Evolutionary conservation across 139 green algal genomes (phyloP).

Genomic region (Tetraselmis chui): DNA sequence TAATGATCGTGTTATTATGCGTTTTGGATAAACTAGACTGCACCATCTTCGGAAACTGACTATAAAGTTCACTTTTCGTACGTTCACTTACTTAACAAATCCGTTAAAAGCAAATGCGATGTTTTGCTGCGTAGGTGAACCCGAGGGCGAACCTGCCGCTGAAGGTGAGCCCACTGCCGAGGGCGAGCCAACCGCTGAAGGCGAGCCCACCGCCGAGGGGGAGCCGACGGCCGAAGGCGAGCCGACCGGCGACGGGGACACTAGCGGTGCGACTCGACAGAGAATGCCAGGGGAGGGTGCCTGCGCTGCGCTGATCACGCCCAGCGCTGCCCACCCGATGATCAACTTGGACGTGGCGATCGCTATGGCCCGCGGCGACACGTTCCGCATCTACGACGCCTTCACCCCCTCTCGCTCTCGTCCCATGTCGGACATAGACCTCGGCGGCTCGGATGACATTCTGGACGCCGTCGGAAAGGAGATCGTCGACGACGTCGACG

Average conservation of each 20-base stretch:
- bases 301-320: neutral
- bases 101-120: too few species aligned
- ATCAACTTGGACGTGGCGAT: slow-evolving; percentile 18
- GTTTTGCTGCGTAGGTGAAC: too few species aligned
- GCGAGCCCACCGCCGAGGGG: neutral
- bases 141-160: neutral
- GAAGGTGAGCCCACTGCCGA: neutral
- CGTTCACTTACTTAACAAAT: too few species aligned
- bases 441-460: slow-evolving; percentile 19
- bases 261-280: too few species aligned
- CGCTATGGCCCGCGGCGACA: neutral
- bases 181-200: neutral
- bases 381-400: slow-evolving; percentile 18
- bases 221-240: neutral
- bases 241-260: neutral
- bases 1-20: too few species aligned
- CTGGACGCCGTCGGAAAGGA: slow-evolving; percentile 8
- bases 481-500: neutral
- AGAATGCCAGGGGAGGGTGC: neutral
- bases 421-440: slow-evolving; percentile 8
- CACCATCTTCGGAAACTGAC: too few species aligned
- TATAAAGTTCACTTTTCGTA: too few species aligned
- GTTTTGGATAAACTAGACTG: too few species aligned
- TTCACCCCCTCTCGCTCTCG: slow-evolving; percentile 12
- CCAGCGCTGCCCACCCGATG: slow-evolving; percentile 10